Evolutionary conservation across 768 basidiomycete species (phyloP).

Genomic region (Suillus subalutaceus): DNA sequence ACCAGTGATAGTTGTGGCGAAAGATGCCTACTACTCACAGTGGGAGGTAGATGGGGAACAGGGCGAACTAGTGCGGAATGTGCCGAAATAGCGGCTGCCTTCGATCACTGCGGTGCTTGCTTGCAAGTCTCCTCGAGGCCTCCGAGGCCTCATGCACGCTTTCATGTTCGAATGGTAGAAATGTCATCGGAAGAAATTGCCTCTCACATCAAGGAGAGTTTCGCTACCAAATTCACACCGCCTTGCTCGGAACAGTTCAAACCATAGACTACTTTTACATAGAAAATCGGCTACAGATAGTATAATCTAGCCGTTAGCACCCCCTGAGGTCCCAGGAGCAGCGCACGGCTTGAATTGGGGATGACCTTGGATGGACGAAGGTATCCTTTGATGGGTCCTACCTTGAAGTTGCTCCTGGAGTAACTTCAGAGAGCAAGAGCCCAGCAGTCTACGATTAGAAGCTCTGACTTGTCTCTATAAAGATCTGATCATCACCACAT

Average conservation of each 20-base stretch:
- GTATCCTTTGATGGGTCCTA: neutral
- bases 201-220: neutral
- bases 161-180: neutral
- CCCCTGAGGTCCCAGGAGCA: neutral
- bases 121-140: neutral
- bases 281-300: neutral
- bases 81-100: slow-evolving; percentile 24
- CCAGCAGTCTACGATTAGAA: neutral
- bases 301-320: neutral
- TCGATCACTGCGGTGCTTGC: neutral
- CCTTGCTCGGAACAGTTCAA: neutral
- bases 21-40: slow-evolving; percentile 14
- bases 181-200: neutral
- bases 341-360: neutral
- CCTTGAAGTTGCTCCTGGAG: neutral
- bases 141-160: neutral
- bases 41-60: slow-evolving; percentile 20
- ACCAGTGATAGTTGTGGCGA: slow-evolving; percentile 15
- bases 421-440: neutral
- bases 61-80: slow-evolving; percentile 27
- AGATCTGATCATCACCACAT: neutral
- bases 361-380: slow-evolving; percentile 4
- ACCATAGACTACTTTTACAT: neutral
- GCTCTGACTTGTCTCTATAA: neutral
- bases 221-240: neutral